Percentiles rank a stretch among this genome's conserved stretches.
Conservation (phyloP, 345 rosid genomes). For the Microthlaspi erraticum region DNA sequence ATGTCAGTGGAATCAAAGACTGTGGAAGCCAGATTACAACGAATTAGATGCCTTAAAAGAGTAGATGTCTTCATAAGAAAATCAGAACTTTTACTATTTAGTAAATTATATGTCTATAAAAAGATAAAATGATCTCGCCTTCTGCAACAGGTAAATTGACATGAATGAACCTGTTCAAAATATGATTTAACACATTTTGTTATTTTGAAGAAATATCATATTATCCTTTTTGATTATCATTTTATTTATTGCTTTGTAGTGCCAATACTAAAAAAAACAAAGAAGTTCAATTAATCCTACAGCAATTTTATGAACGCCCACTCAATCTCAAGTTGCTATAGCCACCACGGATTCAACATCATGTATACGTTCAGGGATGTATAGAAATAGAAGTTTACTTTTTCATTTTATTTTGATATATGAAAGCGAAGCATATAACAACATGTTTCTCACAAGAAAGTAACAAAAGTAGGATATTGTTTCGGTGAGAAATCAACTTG, state of each 20-base stretch:
- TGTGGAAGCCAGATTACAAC: no score
- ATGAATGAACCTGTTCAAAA: no score
- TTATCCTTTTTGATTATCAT: neutral
- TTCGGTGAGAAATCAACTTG: conserved; percentile 31
- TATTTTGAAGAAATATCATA: no score
- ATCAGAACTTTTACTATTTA: no score
- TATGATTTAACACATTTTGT: no score
- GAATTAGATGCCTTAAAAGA: no score
- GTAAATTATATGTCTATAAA: no score
- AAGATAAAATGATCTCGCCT: no score
- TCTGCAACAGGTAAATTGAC: no score
- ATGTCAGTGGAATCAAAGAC: no score
- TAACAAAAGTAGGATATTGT: conserved; percentile 18
- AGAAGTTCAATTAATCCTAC: neutral
- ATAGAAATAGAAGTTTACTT: neutral
- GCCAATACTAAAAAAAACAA: neutral
- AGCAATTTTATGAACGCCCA: neutral
- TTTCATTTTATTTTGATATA: neutral
- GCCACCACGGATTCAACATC: conserved; percentile 1
- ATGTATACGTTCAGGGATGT: neutral
- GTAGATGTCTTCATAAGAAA: no score
- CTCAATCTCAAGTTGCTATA: conserved; percentile 20
- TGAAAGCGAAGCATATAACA: conserved; percentile 12
- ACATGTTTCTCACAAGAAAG: neutral
- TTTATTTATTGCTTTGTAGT: neutral